Evolutionary conservation across 495 filamentous ascomycete species (phyloP).

Genomic region (Daldinia caldariorum): DNA sequence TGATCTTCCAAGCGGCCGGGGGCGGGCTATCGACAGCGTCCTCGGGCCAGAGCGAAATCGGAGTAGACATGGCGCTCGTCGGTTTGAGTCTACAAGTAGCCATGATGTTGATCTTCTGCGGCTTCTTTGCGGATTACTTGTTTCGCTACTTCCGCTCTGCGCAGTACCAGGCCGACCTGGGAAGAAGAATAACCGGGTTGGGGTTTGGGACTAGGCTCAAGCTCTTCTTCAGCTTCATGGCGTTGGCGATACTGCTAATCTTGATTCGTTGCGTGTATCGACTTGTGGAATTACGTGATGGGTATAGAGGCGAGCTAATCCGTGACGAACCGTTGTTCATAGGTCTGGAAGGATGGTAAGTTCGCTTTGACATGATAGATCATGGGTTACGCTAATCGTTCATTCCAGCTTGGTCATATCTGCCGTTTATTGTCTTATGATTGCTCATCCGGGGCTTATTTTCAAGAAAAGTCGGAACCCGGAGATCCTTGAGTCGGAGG

Average conservation of each 20-base stretch:
- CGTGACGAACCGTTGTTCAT: constrained; percentile 60
- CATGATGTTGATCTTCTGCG: constrained; percentile 55
- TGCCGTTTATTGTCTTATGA: constrained; percentile 11
- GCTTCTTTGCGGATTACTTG: constrained; percentile 56
- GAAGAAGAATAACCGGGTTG: constrained; percentile 10
- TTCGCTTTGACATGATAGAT: background rate
- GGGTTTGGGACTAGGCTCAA: constrained; percentile 42
- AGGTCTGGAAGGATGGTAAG: constrained; percentile 51
- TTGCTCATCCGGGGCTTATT: constrained; percentile 8
- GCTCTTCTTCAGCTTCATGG: constrained; percentile 58
- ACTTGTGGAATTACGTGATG: constrained; percentile 60
- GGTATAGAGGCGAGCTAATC: constrained; percentile 55
- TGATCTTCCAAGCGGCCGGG: constrained; percentile 63
- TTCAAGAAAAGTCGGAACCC: background rate
- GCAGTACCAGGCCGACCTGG: constrained; percentile 34
- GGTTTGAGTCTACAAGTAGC: constrained; percentile 59
- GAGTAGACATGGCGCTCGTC: constrained; percentile 61
- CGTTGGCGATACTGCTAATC: constrained; percentile 56
- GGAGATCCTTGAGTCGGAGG: background rate
- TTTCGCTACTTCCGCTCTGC: constrained; percentile 32
- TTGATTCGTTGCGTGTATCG: constrained; percentile 60
- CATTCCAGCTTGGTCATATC: background rate
- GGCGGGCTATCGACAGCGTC: constrained; percentile 13
- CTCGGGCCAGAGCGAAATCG: constrained; percentile 41
- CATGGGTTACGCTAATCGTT: background rate